phyloP scores from a whole-genome alignment of 345 rosid species.

The Nephelium lappaceum region DNA sequence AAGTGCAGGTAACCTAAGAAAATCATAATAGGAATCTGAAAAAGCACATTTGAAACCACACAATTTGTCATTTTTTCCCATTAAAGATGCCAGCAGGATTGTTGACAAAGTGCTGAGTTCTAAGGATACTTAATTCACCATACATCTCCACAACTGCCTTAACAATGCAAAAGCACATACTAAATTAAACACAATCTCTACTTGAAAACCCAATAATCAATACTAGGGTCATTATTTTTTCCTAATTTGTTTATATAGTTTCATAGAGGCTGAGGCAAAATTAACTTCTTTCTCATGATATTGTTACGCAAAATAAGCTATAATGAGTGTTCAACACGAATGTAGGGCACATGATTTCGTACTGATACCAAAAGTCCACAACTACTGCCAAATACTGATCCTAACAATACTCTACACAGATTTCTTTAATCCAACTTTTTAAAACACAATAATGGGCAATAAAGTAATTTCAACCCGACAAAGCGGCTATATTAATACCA shows the following conservation, averaged over 20 bases:
- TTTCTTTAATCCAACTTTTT: not conserved
- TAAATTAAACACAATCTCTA: not conserved
- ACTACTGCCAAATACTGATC: not conserved
- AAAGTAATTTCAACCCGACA: slow-evolving; percentile 24
- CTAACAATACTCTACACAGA: not conserved
- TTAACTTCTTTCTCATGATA: not conserved
- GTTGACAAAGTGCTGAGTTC: not conserved
- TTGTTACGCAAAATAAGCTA: not conserved
- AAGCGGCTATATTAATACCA: not conserved
- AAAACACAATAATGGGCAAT: slow-evolving; percentile 10
- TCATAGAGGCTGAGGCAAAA: too few species aligned
- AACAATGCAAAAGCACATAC: not conserved
- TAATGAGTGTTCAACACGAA: not conserved
- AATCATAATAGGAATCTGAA: not conserved
- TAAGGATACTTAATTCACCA: not conserved
- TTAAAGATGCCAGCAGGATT: not conserved
- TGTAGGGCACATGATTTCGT: not conserved
- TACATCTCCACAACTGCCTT: not conserved
- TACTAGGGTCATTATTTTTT: not conserved
- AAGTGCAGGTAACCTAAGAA: not conserved
- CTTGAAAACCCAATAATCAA: not conserved
- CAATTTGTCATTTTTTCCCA: not conserved
- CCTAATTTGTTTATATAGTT: not conserved
- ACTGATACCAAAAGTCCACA: not conserved
- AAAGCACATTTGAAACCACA: not conserved